Percentiles rank a stretch among this genome's conserved stretches.
These are phyloP conservation scores for Omphalotus olearius DNA, from an alignment of 1,284 basidiomycete genomes.

Conservation along the genomic window DNA sequence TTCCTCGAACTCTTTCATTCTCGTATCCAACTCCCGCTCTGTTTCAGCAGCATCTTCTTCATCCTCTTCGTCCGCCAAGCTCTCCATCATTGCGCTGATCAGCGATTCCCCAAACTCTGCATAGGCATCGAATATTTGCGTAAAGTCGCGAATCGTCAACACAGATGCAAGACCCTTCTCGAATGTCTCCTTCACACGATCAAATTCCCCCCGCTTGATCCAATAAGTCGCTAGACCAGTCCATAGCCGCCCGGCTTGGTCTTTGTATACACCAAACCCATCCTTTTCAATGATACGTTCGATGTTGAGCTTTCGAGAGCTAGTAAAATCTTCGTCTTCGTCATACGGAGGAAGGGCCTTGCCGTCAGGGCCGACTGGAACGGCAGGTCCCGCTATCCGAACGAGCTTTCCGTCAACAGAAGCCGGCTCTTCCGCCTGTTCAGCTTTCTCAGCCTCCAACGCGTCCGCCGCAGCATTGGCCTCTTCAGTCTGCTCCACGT, in stretches of 20 bases:
- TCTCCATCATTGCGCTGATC: conserved; percentile 90
- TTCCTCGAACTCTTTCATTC: conserved; percentile 93
- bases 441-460: conserved; percentile 33
- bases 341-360: conserved; percentile 55
- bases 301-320: conserved; percentile 76
- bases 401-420: conserved; percentile 64
- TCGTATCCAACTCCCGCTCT: conserved; percentile 82
- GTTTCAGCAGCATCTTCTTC: conserved; percentile 66
- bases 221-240: conserved; percentile 97
- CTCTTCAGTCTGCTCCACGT: conserved; percentile 68
- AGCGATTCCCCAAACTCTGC: conserved; percentile 92
- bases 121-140: conserved; percentile 97
- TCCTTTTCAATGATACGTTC: conserved; percentile 83
- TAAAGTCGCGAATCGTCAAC: conserved; percentile 95
- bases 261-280: conserved; percentile 86
- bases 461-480: conserved; percentile 47
- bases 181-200: conserved; percentile 83
- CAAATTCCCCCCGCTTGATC: conserved; percentile 97
- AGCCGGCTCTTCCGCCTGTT: conserved; percentile 37
- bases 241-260: conserved; percentile 96
- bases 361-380: conserved; percentile 47
- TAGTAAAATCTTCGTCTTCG: conserved; percentile 81
- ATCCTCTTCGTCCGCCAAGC: conserved; percentile 75
- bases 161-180: conserved; percentile 84
- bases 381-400: conserved; percentile 70